These are phyloP conservation scores for Coemansia nantahalensis DNA, from an alignment of 192 early-diverging fungal genomes.

Conservation along the genomic window DNA sequence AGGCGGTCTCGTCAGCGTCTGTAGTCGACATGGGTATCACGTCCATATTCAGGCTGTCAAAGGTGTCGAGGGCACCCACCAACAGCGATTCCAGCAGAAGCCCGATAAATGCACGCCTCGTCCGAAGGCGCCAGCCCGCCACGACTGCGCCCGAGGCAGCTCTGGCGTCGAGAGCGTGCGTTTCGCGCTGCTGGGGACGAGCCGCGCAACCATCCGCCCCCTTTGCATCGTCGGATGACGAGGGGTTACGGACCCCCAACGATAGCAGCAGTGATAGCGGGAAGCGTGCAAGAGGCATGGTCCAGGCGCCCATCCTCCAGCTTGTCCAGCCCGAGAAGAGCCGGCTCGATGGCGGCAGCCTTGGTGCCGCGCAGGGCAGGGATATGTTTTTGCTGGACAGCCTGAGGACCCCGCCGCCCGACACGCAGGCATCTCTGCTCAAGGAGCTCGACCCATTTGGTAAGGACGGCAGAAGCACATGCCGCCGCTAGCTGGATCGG, in stretches of 20 bases:
- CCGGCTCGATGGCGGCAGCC: neutral
- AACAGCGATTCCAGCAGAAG: neutral
- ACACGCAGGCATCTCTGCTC: conserved; percentile 9
- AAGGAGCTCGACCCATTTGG: conserved; percentile 47
- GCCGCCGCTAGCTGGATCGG: neutral
- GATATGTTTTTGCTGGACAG: conserved; percentile 18
- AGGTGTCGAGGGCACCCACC: conserved; percentile 8
- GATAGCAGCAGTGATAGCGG: conserved; percentile 8
- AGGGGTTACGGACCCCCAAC: conserved; percentile 28
- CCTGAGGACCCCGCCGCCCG: conserved; percentile 32
- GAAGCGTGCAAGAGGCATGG: neutral
- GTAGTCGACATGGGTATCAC: conserved; percentile 43
- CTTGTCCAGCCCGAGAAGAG: neutral
- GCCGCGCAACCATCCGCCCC: neutral
- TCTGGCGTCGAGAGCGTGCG: neutral
- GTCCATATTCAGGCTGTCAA: conserved; percentile 48
- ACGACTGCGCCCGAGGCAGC: too few species aligned
- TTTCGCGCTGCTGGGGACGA: neutral
- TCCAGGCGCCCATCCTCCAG: neutral
- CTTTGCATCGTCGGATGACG: conserved; percentile 10
- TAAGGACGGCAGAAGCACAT: conserved; percentile 18
- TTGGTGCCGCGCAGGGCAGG: conserved; percentile 3
- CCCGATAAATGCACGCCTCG: conserved; percentile 13
- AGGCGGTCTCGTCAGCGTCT: neutral
- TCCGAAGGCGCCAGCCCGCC: conserved; percentile 18